A percentile compares a stretch with the other conserved stretches of the same genome.
phyloP scores from a whole-genome alignment of 208 protist species.

The Tritrichomonas foetus region DNA sequence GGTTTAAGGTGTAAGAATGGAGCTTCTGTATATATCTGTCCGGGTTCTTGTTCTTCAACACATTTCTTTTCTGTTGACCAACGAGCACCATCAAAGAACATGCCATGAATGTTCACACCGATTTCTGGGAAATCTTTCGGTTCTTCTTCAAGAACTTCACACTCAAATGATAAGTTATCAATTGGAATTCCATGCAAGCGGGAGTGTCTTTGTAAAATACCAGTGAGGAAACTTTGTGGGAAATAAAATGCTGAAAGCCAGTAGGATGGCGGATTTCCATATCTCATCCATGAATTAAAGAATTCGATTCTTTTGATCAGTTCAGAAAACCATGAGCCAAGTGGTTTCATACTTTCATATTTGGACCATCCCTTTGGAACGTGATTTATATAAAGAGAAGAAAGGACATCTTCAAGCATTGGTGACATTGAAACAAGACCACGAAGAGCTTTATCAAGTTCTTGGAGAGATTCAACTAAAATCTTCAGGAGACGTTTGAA shows the following conservation, averaged over 20 bases:
- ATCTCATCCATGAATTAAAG: slow-evolving; percentile 78
- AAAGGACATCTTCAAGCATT: slow-evolving; percentile 87
- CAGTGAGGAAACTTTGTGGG: slow-evolving; percentile 95
- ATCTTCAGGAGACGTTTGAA: slow-evolving; percentile 83
- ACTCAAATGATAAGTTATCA: slow-evolving; percentile 83
- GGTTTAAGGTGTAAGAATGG: slow-evolving; percentile 62
- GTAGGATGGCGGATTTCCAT: slow-evolving; percentile 79
- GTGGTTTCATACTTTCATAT: slow-evolving; percentile 89
- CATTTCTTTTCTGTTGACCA: slow-evolving; percentile 61
- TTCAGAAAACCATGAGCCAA: slow-evolving; percentile 89
- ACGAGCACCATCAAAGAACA: slow-evolving; percentile 86
- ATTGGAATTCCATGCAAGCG: slow-evolving; percentile 84
- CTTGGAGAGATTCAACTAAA: slow-evolving; percentile 30
- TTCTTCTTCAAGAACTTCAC: slow-evolving; percentile 69
- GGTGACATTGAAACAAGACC: slow-evolving; percentile 88
- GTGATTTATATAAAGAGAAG: slow-evolving; percentile 78
- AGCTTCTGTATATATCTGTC: slow-evolving; percentile 55
- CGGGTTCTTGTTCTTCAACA: slow-evolving; percentile 46
- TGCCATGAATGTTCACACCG: slow-evolving; percentile 87
- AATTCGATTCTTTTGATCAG: slow-evolving; percentile 79
- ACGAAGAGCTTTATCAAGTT: slow-evolving; percentile 85
- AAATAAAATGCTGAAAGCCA: slow-evolving; percentile 93
- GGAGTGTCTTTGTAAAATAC: slow-evolving; percentile 80
- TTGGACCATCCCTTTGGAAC: slow-evolving; percentile 79
- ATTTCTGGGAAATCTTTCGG: slow-evolving; percentile 60